Evolutionary conservation across 768 basidiomycete species (phyloP), one percentile per base, ranked within the genome.

Genomic region (Agaricus blazei): DNA sequence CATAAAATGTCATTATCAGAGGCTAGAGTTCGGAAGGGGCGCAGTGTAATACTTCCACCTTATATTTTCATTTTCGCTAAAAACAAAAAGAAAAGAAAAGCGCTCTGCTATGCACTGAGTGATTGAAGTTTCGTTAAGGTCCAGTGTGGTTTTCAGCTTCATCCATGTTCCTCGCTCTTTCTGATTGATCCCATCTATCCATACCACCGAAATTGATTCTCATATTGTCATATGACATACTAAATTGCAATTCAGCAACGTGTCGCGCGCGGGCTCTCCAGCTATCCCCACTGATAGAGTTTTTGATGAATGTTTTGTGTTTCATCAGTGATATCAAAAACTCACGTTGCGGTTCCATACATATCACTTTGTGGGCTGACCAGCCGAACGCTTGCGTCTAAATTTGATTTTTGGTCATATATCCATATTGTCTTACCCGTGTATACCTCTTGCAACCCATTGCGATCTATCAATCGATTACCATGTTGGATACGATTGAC

Each of bases 291-390:
- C 90, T 92, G 65, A 52, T 28, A 36, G 15, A 8, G 38, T 14
- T 31, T 40, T 11, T 59, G 19, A 41, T 42, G 7, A 36, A 51
- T 19, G 40, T 38, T 27, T 31, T 34, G 19, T 4, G 12, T 24
- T 26, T 11, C 11, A 26, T 27, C 8, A 48, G n/a, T 4, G 3
- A 24, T 9, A 37, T 26, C 8, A 23, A 4, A 29, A 19, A 77
- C 85, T 67, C 64, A 89, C 88, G 88, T 88, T 51, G 88, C 89
- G 29, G 87, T 87, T 28, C 88, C 87, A 61, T 90, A 90, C 58
- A 83, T 67, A 58, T 83, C 80, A n/a, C 80, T 77, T 52, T 71
- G 63, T 59, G 78, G 80, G 62, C 76, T 81, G 9, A 92, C 80
- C n/a, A 87, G 71, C 46, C 88, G 77, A 51, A 78, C 84, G 58